phyloP scores from a whole-genome alignment of 2,329 filamentous ascomycete genomes.

The Cladosporium sp. region DNA sequence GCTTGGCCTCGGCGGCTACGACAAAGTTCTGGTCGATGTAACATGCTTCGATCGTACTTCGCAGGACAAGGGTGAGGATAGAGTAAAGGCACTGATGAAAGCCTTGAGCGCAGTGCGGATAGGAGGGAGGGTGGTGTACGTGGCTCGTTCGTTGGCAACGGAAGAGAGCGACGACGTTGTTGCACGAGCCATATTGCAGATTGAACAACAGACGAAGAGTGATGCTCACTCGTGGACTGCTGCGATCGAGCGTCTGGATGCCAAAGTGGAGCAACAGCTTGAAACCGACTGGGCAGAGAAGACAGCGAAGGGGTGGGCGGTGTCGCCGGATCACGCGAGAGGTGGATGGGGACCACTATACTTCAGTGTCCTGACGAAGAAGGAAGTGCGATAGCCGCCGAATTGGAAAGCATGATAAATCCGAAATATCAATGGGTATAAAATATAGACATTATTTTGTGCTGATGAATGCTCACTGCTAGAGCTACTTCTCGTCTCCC shows the following conservation, averaged over 20 bases:
- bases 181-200: slow-evolving; percentile 30
- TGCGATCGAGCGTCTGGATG: slow-evolving; percentile 22
- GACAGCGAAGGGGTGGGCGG: slow-evolving; percentile 38
- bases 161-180: slow-evolving; percentile 41
- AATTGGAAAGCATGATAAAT: too few relatives aligned
- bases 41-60: slow-evolving; percentile 35
- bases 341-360: slow-evolving; percentile 39
- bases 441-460: too few relatives aligned
- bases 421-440: too few relatives aligned
- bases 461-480: too few relatives aligned
- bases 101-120: slow-evolving; percentile 33
- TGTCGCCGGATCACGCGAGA: slow-evolving; percentile 37
- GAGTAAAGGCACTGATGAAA: slow-evolving; percentile 34
- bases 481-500: too few relatives aligned
- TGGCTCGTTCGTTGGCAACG: slow-evolving; percentile 38
- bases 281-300: slow-evolving; percentile 22
- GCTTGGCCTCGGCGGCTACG: slow-evolving; percentile 33
- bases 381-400: neutral
- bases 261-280: slow-evolving; percentile 17
- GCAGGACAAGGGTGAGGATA: slow-evolving; percentile 33
- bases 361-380: slow-evolving; percentile 37
- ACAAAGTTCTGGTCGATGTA: slow-evolving; percentile 40
- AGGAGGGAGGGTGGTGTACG: slow-evolving; percentile 38
- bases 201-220: slow-evolving; percentile 37
- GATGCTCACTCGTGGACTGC: slow-evolving; percentile 29